Conservation (phyloP, 345 rosid genomes). For the Aegle marmelos region DNA sequence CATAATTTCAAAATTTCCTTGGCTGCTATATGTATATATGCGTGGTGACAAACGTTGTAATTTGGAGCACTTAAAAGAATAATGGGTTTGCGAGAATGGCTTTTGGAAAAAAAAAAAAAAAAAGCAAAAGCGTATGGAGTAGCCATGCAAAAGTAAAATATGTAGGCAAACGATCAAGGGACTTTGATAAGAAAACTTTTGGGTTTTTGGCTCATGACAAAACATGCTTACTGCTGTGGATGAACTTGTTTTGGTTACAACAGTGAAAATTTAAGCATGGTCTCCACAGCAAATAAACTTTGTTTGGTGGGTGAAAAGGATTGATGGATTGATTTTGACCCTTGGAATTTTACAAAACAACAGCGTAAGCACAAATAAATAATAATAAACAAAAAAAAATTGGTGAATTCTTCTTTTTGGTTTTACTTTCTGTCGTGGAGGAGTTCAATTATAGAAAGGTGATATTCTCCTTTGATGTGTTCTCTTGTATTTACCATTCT, state of each 20-base stretch:
- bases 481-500: background rate
- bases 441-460: background rate
- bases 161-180: background rate
- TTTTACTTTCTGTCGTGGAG: background rate
- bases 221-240: background rate
- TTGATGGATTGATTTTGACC: slow-evolving; percentile 20
- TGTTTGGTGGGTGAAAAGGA: slow-evolving; percentile 8
- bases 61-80: no score
- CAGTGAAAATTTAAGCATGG: background rate
- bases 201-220: background rate
- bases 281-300: background rate
- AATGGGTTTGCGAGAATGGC: no score
- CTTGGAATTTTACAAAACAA: background rate
- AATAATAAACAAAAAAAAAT: background rate
- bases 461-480: background rate
- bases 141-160: no score
- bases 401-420: background rate
- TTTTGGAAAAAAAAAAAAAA: background rate
- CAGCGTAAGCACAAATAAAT: background rate
- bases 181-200: background rate
- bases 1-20: background rate
- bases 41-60: no score
- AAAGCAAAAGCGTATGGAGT: background rate
- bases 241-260: slow-evolving; percentile 4
- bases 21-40: no score